phyloP scores from a whole-genome alignment of 2,329 filamentous ascomycete species.

The Cladosporium sp. region DNA sequence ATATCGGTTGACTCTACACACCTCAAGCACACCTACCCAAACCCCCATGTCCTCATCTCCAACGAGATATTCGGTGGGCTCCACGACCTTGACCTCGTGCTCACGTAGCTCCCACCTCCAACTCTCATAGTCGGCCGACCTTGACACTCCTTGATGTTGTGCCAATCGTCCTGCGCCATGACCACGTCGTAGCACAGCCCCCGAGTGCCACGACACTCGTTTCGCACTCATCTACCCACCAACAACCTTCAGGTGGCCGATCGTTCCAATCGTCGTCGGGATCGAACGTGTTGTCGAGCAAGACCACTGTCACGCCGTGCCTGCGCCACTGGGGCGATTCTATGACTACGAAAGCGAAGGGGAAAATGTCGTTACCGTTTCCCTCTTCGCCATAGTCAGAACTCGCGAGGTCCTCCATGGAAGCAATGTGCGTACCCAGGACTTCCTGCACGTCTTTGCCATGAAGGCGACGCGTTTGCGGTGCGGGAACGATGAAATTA shows the following conservation, averaged over 20 bases:
- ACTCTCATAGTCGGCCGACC: not conserved
- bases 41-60: not conserved
- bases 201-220: constrained; percentile 1
- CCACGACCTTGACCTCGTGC: not conserved
- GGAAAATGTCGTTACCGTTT: not conserved
- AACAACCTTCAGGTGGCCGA: not conserved
- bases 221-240: constrained; percentile 1
- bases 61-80: not conserved
- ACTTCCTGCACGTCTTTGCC: not conserved
- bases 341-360: not conserved
- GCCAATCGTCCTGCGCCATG: not conserved
- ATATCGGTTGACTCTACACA: not conserved
- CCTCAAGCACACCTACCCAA: not conserved
- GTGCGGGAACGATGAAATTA: not conserved
- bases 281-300: not conserved
- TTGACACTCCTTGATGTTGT: not conserved
- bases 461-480: not conserved
- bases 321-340: not conserved
- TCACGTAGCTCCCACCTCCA: not conserved
- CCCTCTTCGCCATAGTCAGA: no score
- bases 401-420: no score
- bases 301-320: not conserved
- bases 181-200: not conserved
- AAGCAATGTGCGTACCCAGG: not conserved
- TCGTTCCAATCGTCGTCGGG: not conserved